Percentiles rank a stretch among this genome's conserved stretches.
phyloP scores from a whole-genome alignment of 1,284 basidiomycete species.

The Anthracocystis walkeri region DNA sequence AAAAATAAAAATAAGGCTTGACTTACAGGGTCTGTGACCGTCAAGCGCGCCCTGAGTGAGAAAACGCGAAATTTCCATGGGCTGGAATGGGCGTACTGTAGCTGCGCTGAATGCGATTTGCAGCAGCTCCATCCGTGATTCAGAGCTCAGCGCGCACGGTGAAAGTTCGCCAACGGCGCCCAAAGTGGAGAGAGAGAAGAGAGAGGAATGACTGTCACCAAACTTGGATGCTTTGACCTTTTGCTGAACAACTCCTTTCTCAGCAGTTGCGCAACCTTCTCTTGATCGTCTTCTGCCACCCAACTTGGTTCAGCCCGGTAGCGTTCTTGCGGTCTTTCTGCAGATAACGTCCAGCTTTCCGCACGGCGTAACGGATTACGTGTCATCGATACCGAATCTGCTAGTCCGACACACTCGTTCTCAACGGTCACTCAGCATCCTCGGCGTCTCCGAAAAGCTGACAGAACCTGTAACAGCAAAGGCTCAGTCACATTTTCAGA shows the following conservation, averaged over 20 bases:
- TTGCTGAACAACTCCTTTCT: background rate
- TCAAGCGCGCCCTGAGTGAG: conserved; percentile 2
- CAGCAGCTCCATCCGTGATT: no score
- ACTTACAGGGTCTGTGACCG: conserved; percentile 1
- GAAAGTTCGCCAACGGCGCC: no score
- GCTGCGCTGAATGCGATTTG: background rate
- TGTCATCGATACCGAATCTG: background rate
- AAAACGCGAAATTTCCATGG: conserved; percentile 5
- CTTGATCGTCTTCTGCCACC: background rate
- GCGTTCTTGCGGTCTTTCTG: background rate
- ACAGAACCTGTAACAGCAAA: background rate
- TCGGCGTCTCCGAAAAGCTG: conserved; percentile 1
- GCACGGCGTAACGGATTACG: background rate
- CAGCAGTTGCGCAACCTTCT: background rate
- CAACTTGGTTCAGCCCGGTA: background rate
- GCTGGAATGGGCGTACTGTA: conserved; percentile 2
- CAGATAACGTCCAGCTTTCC: background rate
- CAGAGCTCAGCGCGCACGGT: conserved; percentile 10
- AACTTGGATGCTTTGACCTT: background rate
- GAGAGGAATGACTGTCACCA: conserved; percentile 1
- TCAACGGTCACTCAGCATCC: background rate
- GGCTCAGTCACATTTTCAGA: background rate
- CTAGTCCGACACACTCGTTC: background rate
- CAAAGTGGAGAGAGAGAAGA: conserved; percentile 5
- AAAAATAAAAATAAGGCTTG: background rate